These are phyloP conservation scores for Cystofilobasidium capitatum DNA, from an alignment of 768 basidiomycete genomes.

Conservation along the genomic window DNA sequence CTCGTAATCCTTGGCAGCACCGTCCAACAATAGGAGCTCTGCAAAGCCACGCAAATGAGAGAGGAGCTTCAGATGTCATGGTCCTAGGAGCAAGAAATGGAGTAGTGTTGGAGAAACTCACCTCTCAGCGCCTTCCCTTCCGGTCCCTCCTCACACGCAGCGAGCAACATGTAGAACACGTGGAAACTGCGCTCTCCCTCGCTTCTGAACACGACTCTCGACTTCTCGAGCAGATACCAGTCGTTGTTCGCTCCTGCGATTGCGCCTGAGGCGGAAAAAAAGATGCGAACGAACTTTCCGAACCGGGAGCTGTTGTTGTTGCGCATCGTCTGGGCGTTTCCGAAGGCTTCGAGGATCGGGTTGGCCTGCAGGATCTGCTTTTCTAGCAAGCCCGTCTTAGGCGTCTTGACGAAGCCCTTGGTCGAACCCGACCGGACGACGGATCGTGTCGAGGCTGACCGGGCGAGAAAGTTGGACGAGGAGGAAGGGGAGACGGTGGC, in stretches of 20 bases:
- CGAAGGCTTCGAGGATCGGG: slow-evolving; percentile 93
- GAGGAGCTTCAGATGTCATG: background rate
- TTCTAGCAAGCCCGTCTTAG: slow-evolving; percentile 56
- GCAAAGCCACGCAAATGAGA: slow-evolving; percentile 25
- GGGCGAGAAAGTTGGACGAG: slow-evolving; percentile 32
- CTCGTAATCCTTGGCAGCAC: slow-evolving; percentile 69
- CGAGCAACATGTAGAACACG: slow-evolving; percentile 87
- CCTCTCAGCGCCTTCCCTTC: slow-evolving; percentile 53
- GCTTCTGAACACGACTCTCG: slow-evolving; percentile 76
- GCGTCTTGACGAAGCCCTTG: slow-evolving; percentile 4
- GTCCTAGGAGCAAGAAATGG: background rate
- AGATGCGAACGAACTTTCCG: slow-evolving; percentile 94
- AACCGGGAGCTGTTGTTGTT: slow-evolving; percentile 99
- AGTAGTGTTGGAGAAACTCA: too few species aligned
- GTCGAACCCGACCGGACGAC: slow-evolving; percentile 34
- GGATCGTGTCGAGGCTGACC: slow-evolving; percentile 48
- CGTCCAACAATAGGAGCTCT: slow-evolving; percentile 68
- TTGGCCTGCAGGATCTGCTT: slow-evolving; percentile 95
- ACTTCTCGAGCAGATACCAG: slow-evolving; percentile 98
- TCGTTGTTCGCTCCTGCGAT: slow-evolving; percentile 97
- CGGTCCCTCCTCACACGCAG: slow-evolving; percentile 47
- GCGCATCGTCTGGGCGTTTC: slow-evolving; percentile 94
- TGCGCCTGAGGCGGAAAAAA: slow-evolving; percentile 82
- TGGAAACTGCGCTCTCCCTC: slow-evolving; percentile 89
- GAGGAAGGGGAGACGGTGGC: slow-evolving; percentile 43